Base-by-base conservation (phyloP, 257 asterid species). In the Gynochthodes officinalis region DNA sequence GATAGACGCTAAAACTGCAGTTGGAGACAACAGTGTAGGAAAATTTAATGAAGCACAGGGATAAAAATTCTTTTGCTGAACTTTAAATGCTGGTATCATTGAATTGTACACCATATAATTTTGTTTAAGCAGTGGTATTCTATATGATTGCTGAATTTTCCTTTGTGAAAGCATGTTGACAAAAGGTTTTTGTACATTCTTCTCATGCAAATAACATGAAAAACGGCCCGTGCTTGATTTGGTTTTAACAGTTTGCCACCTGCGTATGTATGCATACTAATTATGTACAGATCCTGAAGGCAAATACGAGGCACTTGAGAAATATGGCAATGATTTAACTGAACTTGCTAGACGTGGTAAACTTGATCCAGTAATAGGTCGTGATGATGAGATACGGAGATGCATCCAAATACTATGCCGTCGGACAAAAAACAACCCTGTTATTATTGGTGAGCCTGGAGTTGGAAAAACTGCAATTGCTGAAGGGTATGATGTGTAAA, bases 391-490 rank as follows among this genome's bases (percentile, higher is more conserved):
- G 81, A 94, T 94, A 74, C 83, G 98, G 52, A 88, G 97, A 59
- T 94, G 98, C 85, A 91, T 94, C 65, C 97, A 94, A 73, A 94
- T 94, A 71, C 85, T 94, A 76, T 83, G 91, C 70, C 96, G 98
- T 67, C 80, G 98, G 80, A 94, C 97, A 35, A 94, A 94, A 85
- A 94, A 94, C 81, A 94, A 94, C 78, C 98, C 98, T 76, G 96
- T 94, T 71, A 91, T 94, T 80, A 89, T 94, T 78, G 98, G 98
- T 72, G 98, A 94, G 81, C 98, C 98, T 69, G 98, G 98, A 48
- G 98, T 94, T 16, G 98, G 98, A 27, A 94, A 94, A 88, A 94
- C 98, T 74, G 97, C 98, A 80, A 94, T 94, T 77, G 98, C 96
- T 70, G 98, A 94, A 83, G 98, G 98, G 98, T 92, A 92, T 33